Base-by-base conservation (phyloP, 352 stramenopile genomes). In the Thraustotheca clavata region DNA sequence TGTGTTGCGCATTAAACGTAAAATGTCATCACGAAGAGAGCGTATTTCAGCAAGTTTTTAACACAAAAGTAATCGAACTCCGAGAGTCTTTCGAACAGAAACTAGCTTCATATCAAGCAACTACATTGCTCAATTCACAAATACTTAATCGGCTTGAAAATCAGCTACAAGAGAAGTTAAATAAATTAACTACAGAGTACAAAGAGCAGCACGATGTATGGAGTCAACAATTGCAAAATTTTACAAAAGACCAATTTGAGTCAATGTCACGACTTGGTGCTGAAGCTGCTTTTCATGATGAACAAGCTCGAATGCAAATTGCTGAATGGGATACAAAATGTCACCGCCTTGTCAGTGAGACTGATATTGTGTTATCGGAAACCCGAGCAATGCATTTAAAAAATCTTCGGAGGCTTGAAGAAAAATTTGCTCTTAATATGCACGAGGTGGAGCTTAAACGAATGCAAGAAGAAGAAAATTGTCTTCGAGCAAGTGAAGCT, bases 291-390 rank as follows among this genome's bases (percentile, higher is more conserved):
- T 39, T 63, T 1, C 26, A 60, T 18, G 55, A 63, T n/a, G 55
- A 63, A 18, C 39, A 63, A 35, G 29, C 35, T 6, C 35, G 39
- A 14, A n/a, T 63, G 35, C 39, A 63, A 36, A 24, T 63, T 38
- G 55, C 55, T 29, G 55, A 63, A 33, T 63, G 55, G 55, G 55
- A 63, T 9, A 20, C 55, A 18, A 63, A 63, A 20, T 63, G 55
- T 18, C 27, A 40, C 16, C 39, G 16, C 20, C 55, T 63, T 27
- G 55, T 63, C 3, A 41, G 27, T 1, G 55, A 63, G 35, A 39
- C 55, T 18, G 55, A 63, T 29, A 35, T 35, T 6, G 55, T 63
- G 35, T 27, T 63, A 11, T 63, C 27, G 20, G 55, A 63, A 29
- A 63, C 55, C 31, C 33, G 55, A 3, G 55, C 55, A 16, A 63